Conservation (phyloP, 1,284 basidiomycete genomes). For the Leccinum laetum region DNA sequence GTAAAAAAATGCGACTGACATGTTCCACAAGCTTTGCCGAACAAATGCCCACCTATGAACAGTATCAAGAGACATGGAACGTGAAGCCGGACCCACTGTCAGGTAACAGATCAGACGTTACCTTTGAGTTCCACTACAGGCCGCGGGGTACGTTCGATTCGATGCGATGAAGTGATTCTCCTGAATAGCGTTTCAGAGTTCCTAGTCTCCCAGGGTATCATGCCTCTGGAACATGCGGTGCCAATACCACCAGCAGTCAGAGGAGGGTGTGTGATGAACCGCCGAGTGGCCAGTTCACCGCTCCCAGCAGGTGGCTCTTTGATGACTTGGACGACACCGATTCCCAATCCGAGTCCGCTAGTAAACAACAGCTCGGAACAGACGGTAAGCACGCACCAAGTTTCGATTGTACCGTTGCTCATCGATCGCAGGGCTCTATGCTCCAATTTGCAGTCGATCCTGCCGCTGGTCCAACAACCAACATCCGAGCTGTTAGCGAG, state of each 20-base stretch:
- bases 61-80: conserved; percentile 50
- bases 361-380: not conserved
- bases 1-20: not conserved
- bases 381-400: conserved; percentile 8
- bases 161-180: not conserved
- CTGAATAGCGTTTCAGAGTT: conserved; percentile 18
- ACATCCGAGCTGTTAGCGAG: conserved; percentile 18
- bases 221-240: conserved; percentile 5
- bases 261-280: conserved; percentile 2
- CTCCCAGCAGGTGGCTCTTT: not conserved
- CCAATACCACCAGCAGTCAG: conserved; percentile 1
- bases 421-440: conserved; percentile 9
- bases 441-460: conserved; percentile 4
- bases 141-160: conserved; percentile 39
- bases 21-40: conserved; percentile 37
- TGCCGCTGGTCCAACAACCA: conserved; percentile 1
- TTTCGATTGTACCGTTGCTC: not conserved
- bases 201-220: conserved; percentile 25
- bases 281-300: conserved; percentile 12
- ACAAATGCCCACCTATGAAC: conserved; percentile 36
- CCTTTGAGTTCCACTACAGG: conserved; percentile 61
- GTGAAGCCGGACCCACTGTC: conserved; percentile 41
- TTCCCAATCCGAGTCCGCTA: conserved; percentile 9
- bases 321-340: conserved; percentile 6
- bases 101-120: conserved; percentile 46